These are phyloP conservation scores for Fusarium ambrosium DNA, from an alignment of 2,329 filamentous ascomycete species.

Conservation along the genomic window DNA sequence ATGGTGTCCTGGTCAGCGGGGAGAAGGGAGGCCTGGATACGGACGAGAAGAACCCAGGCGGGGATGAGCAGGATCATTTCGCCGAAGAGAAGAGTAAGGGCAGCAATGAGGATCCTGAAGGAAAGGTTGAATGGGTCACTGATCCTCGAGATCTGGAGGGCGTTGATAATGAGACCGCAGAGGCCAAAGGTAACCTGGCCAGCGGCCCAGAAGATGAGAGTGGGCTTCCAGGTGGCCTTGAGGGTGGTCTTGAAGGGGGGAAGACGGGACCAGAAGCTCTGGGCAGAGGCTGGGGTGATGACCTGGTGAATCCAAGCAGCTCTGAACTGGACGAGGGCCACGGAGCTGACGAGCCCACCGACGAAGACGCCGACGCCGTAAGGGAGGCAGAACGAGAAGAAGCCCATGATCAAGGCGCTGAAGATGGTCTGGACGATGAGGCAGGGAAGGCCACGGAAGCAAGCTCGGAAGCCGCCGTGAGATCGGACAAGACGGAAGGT, in stretches of 20 bases:
- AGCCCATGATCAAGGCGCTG: conserved; percentile 58
- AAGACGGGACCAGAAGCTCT: conserved; percentile 77
- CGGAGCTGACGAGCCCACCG: conserved; percentile 60
- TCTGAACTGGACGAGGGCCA: conserved; percentile 76
- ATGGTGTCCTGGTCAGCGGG: conserved; percentile 85
- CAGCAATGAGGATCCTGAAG: conserved; percentile 57
- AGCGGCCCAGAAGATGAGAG: conserved; percentile 72
- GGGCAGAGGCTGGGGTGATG: conserved; percentile 76
- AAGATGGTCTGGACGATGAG: conserved; percentile 56
- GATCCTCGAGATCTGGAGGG: conserved; percentile 6
- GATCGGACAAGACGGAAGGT: conserved; percentile 69
- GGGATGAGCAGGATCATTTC: conserved; percentile 79
- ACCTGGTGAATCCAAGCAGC: conserved; percentile 89
- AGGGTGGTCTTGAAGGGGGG: conserved; percentile 74
- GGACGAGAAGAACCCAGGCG: conserved; percentile 80
- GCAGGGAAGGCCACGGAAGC: conserved; percentile 77
- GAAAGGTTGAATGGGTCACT: conserved; percentile 44
- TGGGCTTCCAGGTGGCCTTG: conserved; percentile 77
- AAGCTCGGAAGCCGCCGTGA: conserved; percentile 73
- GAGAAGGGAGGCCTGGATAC: conserved; percentile 89
- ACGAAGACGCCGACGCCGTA: conserved; percentile 54
- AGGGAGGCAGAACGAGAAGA: conserved; percentile 60
- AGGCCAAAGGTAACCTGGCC: conserved; percentile 64
- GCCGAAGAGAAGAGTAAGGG: conserved; percentile 55
- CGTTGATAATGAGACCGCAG: conserved; percentile 49